Base-by-base conservation (phyloP, 75 land plant species). In the Pinus albicaulis region DNA sequence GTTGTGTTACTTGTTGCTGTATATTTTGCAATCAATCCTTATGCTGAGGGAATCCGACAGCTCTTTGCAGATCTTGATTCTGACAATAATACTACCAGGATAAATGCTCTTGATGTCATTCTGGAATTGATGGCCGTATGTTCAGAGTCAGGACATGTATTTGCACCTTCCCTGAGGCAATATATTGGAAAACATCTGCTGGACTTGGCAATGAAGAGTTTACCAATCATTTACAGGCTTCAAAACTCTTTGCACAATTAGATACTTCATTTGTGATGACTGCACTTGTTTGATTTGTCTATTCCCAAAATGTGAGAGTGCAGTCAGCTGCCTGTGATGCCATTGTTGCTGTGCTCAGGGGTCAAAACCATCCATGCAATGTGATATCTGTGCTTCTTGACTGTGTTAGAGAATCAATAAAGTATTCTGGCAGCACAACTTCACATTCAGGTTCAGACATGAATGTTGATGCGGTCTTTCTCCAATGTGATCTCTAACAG, bases 81-180 rank as follows among this genome's bases (percentile, higher is more conserved):
- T 71, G 89, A 77, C 74, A 83, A 83, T 77, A 15, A 66, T 7
- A 23, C 71, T 26, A 92, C 86, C 72, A 82, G 94, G 74, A 86
- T 76, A 76, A 94, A 94, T 86, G 94, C 90, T 59, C 57, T 88
- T 83, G 92, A 87, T 81, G 89, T 94, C 66, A 64, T 94, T 73
- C 73, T 87, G 38, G 89, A 87, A 62, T 72, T 91, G 20, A 71
- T 94, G 55, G 55, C 59, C 28, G 73, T 77, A 36, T 82, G 80
- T 58, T 75, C 89, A 59, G 65, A 80, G 75, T 76, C 86, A 58
- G 77, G 10, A 53, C 78, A 74, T 28, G 34, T 36, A n/a, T 64
- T 85, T 65, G 64, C 89, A 76, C 74, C 68, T 15, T 73, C 80
- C 44, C 22, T 83, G 15, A 86, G 89, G 92, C 90, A 85, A 76